phyloP scores from a whole-genome alignment of 2,329 filamentous ascomycete genomes.

The Pyricularia pennisetigena region DNA sequence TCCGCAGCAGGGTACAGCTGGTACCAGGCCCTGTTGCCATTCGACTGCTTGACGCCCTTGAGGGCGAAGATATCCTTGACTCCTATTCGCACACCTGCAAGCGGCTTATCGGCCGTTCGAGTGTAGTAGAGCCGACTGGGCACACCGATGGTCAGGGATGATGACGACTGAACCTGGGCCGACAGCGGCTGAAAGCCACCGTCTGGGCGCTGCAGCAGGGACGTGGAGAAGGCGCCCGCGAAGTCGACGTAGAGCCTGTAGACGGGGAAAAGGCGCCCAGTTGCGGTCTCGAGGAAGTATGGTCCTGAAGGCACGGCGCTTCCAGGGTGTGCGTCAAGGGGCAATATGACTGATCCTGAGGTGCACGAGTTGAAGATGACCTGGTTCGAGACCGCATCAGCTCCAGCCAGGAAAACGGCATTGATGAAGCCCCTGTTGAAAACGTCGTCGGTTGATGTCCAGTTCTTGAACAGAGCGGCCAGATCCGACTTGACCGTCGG shows the following conservation, averaged over 20 bases:
- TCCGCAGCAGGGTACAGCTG: constrained; percentile 39
- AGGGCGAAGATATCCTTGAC: constrained; percentile 51
- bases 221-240: constrained; percentile 20
- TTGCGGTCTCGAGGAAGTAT: constrained; percentile 23
- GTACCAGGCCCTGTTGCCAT: constrained; percentile 50
- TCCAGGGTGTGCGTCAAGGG: constrained; percentile 9
- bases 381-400: constrained; percentile 8
- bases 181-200: constrained; percentile 22
- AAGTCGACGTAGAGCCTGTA: constrained; percentile 26
- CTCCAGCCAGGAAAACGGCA: constrained; percentile 14
- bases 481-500: constrained; percentile 13
- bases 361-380: constrained; percentile 10
- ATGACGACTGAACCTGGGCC: constrained; percentile 17
- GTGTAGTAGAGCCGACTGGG: constrained; percentile 51
- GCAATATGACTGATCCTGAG: constrained; percentile 10
- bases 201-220: constrained; percentile 19
- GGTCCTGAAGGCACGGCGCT: constrained; percentile 18
- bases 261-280: constrained; percentile 21
- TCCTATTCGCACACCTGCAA: constrained; percentile 50
- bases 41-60: constrained; percentile 39
- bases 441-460: constrained; percentile 19
- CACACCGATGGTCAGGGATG: constrained; percentile 30
- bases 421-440: constrained; percentile 16
- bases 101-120: constrained; percentile 39
- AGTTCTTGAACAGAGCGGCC: constrained; percentile 17